Percentiles rank a stretch among this genome's conserved stretches.
Evolutionary conservation across 1,284 basidiomycete species (phyloP).

Genomic region (Leccinum pachyderme): DNA sequence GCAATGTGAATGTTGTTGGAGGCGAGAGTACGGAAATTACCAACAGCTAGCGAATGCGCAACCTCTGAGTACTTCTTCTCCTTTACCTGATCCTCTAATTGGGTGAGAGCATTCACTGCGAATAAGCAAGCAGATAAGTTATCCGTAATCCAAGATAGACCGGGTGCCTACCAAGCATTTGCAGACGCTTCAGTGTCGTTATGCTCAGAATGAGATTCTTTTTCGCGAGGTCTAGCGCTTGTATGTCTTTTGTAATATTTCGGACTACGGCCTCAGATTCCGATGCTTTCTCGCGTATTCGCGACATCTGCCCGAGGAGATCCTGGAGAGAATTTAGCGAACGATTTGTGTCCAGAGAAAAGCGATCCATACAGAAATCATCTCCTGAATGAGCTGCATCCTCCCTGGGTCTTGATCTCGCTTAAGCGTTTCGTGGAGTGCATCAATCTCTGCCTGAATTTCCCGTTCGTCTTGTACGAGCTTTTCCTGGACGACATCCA

Average conservation of each 20-base stretch:
- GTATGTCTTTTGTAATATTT: conserved; percentile 96
- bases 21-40: conserved; percentile 16
- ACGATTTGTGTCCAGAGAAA: conserved; percentile 1
- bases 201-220: conserved; percentile 89
- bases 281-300: conserved; percentile 91
- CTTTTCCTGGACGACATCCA: conserved; percentile 60
- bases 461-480: conserved; percentile 60
- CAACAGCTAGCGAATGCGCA: conserved; percentile 75
- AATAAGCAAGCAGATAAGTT: conserved; percentile 2
- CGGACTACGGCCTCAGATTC: conserved; percentile 95
- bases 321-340: conserved; percentile 51
- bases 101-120: conserved; percentile 78
- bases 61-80: conserved; percentile 83
- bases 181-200: conserved; percentile 86
- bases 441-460: conserved; percentile 72
- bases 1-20: conserved; percentile 8
- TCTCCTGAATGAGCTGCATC: conserved; percentile 88
- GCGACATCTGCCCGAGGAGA: conserved; percentile 88
- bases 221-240: conserved; percentile 92
- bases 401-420: conserved; percentile 78
- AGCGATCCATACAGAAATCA: conserved; percentile 72
- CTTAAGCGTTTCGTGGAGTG: conserved; percentile 64
- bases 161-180: conserved; percentile 80
- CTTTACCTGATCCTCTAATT: conserved; percentile 76
- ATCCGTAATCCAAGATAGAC: neutral